Conservation (phyloP, 2,329 filamentous ascomycete genomes). For the Paracamarosporium sp. region DNA sequence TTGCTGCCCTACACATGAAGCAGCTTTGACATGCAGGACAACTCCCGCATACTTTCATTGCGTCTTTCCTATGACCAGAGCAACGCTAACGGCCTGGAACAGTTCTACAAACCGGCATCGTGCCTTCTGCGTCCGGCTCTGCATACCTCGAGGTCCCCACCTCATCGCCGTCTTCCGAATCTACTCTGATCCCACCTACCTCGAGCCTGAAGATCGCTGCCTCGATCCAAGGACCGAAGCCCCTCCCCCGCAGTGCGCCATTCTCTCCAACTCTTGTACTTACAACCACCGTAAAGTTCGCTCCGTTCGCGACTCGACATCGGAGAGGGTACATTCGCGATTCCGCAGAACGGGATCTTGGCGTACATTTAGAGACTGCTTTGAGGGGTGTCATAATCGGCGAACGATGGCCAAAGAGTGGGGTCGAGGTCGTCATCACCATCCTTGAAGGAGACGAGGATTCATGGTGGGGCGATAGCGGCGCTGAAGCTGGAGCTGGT, state of each 20-base stretch:
- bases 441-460: slow-evolving; percentile 94
- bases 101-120: slow-evolving; percentile 91
- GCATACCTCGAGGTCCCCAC: slow-evolving; percentile 76
- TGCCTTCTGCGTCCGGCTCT: slow-evolving; percentile 91
- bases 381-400: slow-evolving; percentile 88
- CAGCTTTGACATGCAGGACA: neutral
- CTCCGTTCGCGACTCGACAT: slow-evolving; percentile 86
- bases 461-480: slow-evolving; percentile 65
- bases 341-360: slow-evolving; percentile 84
- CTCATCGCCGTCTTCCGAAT: slow-evolving; percentile 45
- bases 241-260: slow-evolving; percentile 84
- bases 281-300: slow-evolving; percentile 94
- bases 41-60: neutral
- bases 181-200: slow-evolving; percentile 59
- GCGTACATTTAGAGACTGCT: slow-evolving; percentile 89
- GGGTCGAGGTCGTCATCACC: slow-evolving; percentile 92
- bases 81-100: neutral
- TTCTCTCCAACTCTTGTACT: slow-evolving; percentile 94
- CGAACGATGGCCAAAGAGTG: slow-evolving; percentile 97
- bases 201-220: slow-evolving; percentile 89
- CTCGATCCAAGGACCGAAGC: slow-evolving; percentile 90
- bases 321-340: slow-evolving; percentile 88
- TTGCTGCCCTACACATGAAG: neutral
- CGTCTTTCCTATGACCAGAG: neutral
- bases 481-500: slow-evolving; percentile 56